Evolutionary conservation across 208 protist genomes (phyloP).

Genomic region (Acanthamoeba castellanii): DNA sequence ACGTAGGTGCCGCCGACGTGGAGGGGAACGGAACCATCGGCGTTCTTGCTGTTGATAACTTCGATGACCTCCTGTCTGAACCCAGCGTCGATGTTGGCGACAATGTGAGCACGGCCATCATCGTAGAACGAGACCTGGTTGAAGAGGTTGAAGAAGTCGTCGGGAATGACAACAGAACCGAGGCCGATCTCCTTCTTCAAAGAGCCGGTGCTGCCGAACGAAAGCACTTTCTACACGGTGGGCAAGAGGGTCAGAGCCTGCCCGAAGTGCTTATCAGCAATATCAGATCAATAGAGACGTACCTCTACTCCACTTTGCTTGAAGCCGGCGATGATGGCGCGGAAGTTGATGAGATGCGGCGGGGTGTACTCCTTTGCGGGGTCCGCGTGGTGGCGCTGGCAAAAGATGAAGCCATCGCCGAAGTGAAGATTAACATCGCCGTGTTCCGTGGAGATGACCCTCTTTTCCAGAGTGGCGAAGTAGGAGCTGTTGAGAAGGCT

Average conservation of each 20-base stretch:
- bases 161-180: constrained; percentile 73
- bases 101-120: constrained; percentile 73
- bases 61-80: constrained; percentile 63
- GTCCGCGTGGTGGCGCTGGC: constrained; percentile 76
- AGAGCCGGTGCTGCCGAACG: constrained; percentile 69
- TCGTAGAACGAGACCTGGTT: constrained; percentile 72
- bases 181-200: constrained; percentile 67
- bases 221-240: constrained; percentile 16
- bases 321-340: constrained; percentile 70
- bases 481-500: constrained; percentile 78
- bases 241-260: neutral
- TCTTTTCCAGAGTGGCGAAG: constrained; percentile 67
- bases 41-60: constrained; percentile 31
- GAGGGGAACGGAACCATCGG: neutral
- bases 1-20: constrained; percentile 74
- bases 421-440: constrained; percentile 69
- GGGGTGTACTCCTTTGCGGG: constrained; percentile 72
- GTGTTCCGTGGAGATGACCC: constrained; percentile 32
- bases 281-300: neutral
- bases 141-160: constrained; percentile 79
- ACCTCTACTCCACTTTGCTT: constrained; percentile 63
- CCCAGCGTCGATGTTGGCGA: constrained; percentile 58
- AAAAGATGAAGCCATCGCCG: constrained; percentile 75
- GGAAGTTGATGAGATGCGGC: constrained; percentile 78
- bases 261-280: neutral